Evolutionary conservation across 768 basidiomycete genomes (phyloP), one percentile per base, ranked within the genome.

Genomic region (Suillus americanus): DNA sequence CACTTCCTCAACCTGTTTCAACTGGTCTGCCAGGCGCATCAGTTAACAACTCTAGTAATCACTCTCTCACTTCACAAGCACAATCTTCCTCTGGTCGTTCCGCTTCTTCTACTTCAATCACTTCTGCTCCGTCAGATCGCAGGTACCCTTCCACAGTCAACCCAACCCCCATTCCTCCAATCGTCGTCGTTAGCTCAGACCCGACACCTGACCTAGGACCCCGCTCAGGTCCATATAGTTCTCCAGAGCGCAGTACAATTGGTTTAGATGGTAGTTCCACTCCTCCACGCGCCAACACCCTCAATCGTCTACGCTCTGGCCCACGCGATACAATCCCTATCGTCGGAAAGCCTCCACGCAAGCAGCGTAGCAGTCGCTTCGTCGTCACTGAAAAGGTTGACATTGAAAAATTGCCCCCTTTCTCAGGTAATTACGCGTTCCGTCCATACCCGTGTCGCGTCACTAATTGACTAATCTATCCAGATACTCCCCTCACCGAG

Each of bases 261-360:
- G 79, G 79, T 43, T 69, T 83, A 54, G 87, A 88, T 75, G 67
- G 71, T 20, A 81, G 76, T 72, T 78, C 81, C 12, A 83, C 83
- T 1, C 89, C 88, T 25, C 90, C 91, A 37, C 85, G 92, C 62
- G 82, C 86, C 46, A 86, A 83, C 50, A 81, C 91, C 13, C 80
- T 92, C 68, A 88, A 85, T 71, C 89, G 93, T 69, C 86, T 94
- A 62, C 86, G 92, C 65, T 85, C 88, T 50, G 88, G 87, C 20
- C 94, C 95, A 62, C 97, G 95, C 78, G 97, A 99, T 77, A 98
- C 94, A 51, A 98, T 99, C 64, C 95, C 97, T 51, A 92, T 97
- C 71, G 89, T 93, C 16, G 95, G 95, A 38, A 99, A 99, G 73
- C 95, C 95, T 25, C 95, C 97, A 30, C 88, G 97, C 71, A 99